These are phyloP conservation scores for Coemansia sp. DNA, from an alignment of 192 early-diverging fungal genomes.

Conservation along the genomic window DNA sequence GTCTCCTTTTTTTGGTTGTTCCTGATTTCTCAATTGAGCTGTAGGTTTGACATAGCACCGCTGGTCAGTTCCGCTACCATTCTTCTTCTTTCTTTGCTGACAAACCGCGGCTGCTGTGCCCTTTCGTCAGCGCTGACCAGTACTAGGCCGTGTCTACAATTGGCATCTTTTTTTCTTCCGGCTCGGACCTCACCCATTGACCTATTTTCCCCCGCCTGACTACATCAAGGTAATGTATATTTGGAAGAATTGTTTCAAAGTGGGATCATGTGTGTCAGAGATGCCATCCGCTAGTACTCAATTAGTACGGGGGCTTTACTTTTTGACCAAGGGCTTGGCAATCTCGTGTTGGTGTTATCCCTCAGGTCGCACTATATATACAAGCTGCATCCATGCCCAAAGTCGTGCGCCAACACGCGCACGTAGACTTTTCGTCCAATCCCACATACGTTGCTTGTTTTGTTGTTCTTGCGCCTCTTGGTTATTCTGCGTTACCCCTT, in stretches of 20 bases:
- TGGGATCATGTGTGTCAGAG: background rate
- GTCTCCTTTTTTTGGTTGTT: background rate
- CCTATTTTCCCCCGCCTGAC: background rate
- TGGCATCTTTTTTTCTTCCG: background rate
- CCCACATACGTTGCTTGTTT: background rate
- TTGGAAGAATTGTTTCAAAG: background rate
- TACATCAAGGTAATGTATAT: background rate
- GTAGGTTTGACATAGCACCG: background rate
- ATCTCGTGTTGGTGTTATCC: background rate
- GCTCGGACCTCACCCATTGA: background rate
- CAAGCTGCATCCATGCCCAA: background rate
- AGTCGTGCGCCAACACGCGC: slow-evolving; percentile 2
- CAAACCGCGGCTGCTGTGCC: background rate
- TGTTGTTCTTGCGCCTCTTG: background rate
- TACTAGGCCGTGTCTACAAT: background rate
- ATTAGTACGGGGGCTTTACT: background rate
- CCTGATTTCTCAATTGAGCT: slow-evolving; percentile 8
- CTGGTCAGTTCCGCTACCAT: background rate
- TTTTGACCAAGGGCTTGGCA: background rate
- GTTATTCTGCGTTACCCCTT: background rate
- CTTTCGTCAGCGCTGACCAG: background rate
- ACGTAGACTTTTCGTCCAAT: background rate
- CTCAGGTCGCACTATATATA: background rate
- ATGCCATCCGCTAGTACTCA: background rate
- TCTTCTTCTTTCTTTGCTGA: background rate